Base-by-base conservation (phyloP, 331 rosid genomes). In the Phaseolus coccineus region DNA sequence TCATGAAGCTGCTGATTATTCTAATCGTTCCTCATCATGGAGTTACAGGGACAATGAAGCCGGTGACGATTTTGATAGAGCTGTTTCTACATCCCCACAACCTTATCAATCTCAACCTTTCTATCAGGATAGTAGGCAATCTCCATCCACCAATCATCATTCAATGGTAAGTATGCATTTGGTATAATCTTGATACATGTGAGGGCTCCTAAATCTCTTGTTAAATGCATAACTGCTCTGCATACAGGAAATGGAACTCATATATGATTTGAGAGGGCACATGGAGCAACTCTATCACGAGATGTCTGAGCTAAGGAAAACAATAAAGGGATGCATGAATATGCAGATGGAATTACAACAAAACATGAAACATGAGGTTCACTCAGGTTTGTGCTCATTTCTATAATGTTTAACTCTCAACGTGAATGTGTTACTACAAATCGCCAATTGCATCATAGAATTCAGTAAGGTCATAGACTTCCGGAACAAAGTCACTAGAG, bases 271-370 rank as follows among this genome's bases (percentile, higher is more conserved):
- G 81, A 90, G 89, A 91, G 86, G 96, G 31, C 90, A 90, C 9
- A 92, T 95, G 97, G 87, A 85, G 80, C 91, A 90, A 72, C 81
- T 95, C 55, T 65, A 86, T 78, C 87, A 59, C 4, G 99, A 95
- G 83, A 91, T 95, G 88, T 80, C 93, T 4, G 97, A 88, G 83
- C 87, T 95, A 12, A 88, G 94, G 81, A 93, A 88, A 81, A 74
- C 91, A 55, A 77, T 93, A 52, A 90, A 84, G 83, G 71, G 91
- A 69, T 92, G 97, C 81, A 69, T 95, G 78, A 94, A 90, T 73
- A 89, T 91, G 97, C 95, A 94, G 48, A 83, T 91, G 83, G 81
- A 76, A 30, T 50, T 88, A 62, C 94, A 86, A 62, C 87, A 88
- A 81, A 89, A 95, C 73, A 85, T 77, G 71, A 81, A 76, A 55